Base-by-base conservation (phyloP, 192 early-diverging fungal genomes). In the Coemansia reversa region DNA sequence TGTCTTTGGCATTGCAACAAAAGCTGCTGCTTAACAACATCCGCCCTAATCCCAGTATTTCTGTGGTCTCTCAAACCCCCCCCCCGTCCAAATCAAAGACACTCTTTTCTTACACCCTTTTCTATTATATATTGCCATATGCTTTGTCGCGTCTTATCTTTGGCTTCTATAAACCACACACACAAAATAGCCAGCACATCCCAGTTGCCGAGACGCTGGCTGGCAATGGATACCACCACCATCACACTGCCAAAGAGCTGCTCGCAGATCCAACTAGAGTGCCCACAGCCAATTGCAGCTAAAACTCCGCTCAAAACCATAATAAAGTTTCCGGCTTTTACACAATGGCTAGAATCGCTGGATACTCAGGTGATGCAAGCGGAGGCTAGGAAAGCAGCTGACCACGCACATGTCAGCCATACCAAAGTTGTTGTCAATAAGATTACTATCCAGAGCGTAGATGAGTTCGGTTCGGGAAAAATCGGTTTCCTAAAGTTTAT, bases 401-500 rank as follows among this genome's bases (percentile, higher is more conserved):
- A 16, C 14, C 39, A 45, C 2, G 39, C 14, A 16, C 9, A 45
- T 16, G 39, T 45, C 5, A 7, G 14, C 51, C 12, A 47, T 8
- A 16, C 32, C 5, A 65, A 70, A 60, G 56, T 91, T 6, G 62
- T 51, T 6, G 66, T 91, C 39, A 42, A 63, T 5, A 66, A 74
- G 12, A 70, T 93, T 51, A 81, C 83, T 24, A 69, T 95, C 50
- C 90, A 89, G 51, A 88, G 84, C 67, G 85, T 90, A n/a, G 93
- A 92, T 61, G 69, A 76, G 28, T 95, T 95, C 67, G 63, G 67
- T 29, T 73, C 81, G 0, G 63, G 74, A 8, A 84, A 85, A 0
- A 69, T 92, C 56, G 92, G 93, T 12, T 95, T 95, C 63, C 56
- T 91, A 4, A 93, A 95, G 70, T 84, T 93, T 45, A 65, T 75